Evolutionary conservation across 345 rosid genomes (phyloP).

Genomic region (Populus nigra): DNA sequence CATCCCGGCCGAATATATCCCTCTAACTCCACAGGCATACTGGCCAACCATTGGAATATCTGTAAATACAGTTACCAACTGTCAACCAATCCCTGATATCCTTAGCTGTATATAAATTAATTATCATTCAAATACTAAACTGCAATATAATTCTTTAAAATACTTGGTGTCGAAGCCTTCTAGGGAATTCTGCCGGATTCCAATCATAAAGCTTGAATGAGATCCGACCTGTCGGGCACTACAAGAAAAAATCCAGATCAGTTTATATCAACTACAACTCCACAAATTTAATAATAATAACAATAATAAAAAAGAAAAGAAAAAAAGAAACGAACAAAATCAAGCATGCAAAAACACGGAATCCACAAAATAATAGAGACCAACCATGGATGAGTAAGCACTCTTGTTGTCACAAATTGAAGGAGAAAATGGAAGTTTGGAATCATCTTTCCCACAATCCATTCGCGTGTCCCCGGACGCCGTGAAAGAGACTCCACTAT

Average conservation of each 20-base stretch:
- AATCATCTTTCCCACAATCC: slow-evolving; percentile 53
- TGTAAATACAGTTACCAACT: slow-evolving; percentile 36
- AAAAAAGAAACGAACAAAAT: neutral
- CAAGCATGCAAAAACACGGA: slow-evolving; percentile 8
- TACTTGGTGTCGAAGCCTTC: slow-evolving; percentile 99
- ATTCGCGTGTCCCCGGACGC: slow-evolving; percentile 41
- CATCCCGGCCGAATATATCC: slow-evolving; percentile 98
- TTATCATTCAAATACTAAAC: slow-evolving; percentile 56
- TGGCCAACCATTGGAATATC: slow-evolving; percentile 95
- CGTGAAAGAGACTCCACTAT: slow-evolving; percentile 44
- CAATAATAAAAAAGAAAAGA: neutral
- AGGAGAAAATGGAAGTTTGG: slow-evolving; percentile 55
- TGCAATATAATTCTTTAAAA: slow-evolving; percentile 51
- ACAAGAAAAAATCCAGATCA: slow-evolving; percentile 27
- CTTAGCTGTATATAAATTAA: slow-evolving; percentile 8
- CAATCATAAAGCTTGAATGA: slow-evolving; percentile 98
- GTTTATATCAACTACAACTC: neutral
- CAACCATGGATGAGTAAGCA: slow-evolving; percentile 74
- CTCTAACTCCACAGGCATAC: slow-evolving; percentile 96
- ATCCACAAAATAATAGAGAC: slow-evolving; percentile 24
- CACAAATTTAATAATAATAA: neutral
- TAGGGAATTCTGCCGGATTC: slow-evolving; percentile 98
- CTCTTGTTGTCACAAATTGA: slow-evolving; percentile 57
- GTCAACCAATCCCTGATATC: slow-evolving; percentile 32
- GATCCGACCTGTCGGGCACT: slow-evolving; percentile 97